Percentiles rank a stretch among this genome's conserved stretches.
Evolutionary conservation across 2,329 filamentous ascomycete genomes (phyloP).

Genomic region (Pestalotiopsis sp.): DNA sequence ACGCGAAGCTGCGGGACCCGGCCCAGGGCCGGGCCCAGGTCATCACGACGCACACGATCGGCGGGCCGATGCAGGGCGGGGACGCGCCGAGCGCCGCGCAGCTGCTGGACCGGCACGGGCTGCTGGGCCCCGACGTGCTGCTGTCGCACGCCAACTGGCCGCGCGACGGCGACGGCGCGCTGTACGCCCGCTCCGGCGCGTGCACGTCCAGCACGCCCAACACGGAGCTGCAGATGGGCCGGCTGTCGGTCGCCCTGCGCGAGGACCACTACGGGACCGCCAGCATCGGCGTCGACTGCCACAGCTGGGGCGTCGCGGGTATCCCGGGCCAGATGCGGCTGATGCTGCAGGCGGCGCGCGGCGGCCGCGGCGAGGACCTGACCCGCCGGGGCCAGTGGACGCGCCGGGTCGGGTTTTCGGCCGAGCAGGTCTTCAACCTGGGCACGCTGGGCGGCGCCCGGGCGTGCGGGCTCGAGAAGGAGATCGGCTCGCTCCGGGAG

Average conservation of each 20-base stretch:
- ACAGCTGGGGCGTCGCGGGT: slow-evolving; percentile 29
- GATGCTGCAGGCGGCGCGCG: slow-evolving; percentile 33
- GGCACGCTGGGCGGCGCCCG: slow-evolving; percentile 48
- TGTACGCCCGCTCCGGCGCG: slow-evolving; percentile 35
- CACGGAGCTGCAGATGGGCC: slow-evolving; percentile 53
- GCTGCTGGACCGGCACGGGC: slow-evolving; percentile 33
- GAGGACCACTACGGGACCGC: slow-evolving; percentile 30
- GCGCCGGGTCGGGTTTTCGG: slow-evolving; percentile 30
- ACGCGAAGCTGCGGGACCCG: slow-evolving; percentile 35
- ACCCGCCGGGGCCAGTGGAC: slow-evolving; percentile 25
- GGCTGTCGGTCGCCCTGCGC: slow-evolving; percentile 36
- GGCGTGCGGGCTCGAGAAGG: slow-evolving; percentile 41
- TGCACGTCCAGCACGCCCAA: slow-evolving; percentile 48
- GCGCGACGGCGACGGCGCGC: slow-evolving; percentile 33
- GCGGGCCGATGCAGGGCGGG: slow-evolving; percentile 17
- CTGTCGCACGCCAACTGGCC: slow-evolving; percentile 41
- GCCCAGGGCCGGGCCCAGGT: slow-evolving; percentile 33
- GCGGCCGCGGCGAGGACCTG: slow-evolving; percentile 29
- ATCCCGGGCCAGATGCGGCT: slow-evolving; percentile 36
- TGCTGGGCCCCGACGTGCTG: slow-evolving; percentile 44
- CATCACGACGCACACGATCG: slow-evolving; percentile 42
- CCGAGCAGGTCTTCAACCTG: slow-evolving; percentile 50
- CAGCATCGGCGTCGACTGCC: slow-evolving; percentile 38
- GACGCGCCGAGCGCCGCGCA: slow-evolving; percentile 20
- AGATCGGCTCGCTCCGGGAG: slow-evolving; percentile 46